These are phyloP conservation scores for Botrytis aclada DNA, from an alignment of 2,329 filamentous ascomycete species.

Conservation along the genomic window DNA sequence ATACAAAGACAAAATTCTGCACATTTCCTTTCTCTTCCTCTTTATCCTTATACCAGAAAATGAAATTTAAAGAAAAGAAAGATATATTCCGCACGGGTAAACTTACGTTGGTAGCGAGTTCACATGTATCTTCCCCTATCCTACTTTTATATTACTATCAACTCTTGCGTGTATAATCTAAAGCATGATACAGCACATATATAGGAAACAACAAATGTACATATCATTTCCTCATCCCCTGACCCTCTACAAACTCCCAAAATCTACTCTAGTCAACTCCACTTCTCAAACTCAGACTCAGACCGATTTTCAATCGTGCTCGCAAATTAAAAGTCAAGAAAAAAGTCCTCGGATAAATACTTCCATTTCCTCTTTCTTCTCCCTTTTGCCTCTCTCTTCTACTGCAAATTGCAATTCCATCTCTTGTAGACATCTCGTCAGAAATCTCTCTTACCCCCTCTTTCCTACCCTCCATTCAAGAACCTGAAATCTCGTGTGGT, in stretches of 20 bases:
- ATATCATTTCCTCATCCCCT: neutral
- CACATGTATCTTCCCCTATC: neutral
- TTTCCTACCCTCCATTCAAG: no score
- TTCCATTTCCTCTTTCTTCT: no score
- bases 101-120: neutral
- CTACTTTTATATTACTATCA: accelerated
- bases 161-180: neutral
- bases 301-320: no score
- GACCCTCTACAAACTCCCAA: neutral
- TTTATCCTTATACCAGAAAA: no score
- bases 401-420: no score
- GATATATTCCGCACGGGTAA: neutral
- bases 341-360: no score
- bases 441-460: no score
- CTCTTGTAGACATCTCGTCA: no score
- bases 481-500: no score
- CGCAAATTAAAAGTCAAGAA: no score
- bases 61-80: neutral
- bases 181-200: neutral
- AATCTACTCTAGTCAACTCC: neutral
- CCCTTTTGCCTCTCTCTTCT: no score
- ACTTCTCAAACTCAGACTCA: neutral
- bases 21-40: neutral
- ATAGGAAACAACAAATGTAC: neutral
- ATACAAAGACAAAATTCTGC: neutral